Evolutionary conservation across 352 stramenopile species (phyloP).

Genomic region (Thalassiosira pacifica): DNA sequence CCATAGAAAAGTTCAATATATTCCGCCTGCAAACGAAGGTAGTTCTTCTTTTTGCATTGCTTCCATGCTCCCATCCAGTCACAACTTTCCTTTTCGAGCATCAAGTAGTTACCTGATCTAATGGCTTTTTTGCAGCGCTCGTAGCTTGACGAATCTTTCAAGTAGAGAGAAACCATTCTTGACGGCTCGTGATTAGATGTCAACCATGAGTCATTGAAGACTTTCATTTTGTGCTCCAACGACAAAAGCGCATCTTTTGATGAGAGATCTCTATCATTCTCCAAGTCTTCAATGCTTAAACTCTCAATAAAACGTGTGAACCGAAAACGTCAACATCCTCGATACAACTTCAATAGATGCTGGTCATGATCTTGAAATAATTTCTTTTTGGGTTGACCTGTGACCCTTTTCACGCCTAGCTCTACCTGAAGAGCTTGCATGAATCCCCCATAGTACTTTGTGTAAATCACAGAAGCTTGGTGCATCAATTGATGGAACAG

Average conservation of each 20-base stretch:
- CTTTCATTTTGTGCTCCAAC: neutral
- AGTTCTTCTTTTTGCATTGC: neutral
- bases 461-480: conserved; percentile 4
- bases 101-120: neutral
- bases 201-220: neutral
- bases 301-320: neutral
- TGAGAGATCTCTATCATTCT: neutral
- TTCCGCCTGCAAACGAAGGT: neutral
- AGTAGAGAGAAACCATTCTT: neutral
- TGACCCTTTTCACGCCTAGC: neutral
- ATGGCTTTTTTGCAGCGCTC: neutral
- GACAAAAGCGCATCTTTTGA: neutral
- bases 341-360: neutral
- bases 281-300: neutral
- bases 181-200: conserved; percentile 7
- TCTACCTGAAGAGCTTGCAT: conserved; percentile 1
- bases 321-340: neutral
- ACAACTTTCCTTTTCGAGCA: conserved; percentile 20
- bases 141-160: conserved; percentile 11
- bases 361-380: conserved; percentile 16
- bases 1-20: conserved; percentile 19
- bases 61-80: conserved; percentile 17
- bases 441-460: conserved; percentile 10
- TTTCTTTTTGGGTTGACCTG: too few species aligned
- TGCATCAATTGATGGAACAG: conserved; percentile 21